Base-by-base conservation (phyloP, 306 rosid genomes). In the Cucurbita ficifolia region DNA sequence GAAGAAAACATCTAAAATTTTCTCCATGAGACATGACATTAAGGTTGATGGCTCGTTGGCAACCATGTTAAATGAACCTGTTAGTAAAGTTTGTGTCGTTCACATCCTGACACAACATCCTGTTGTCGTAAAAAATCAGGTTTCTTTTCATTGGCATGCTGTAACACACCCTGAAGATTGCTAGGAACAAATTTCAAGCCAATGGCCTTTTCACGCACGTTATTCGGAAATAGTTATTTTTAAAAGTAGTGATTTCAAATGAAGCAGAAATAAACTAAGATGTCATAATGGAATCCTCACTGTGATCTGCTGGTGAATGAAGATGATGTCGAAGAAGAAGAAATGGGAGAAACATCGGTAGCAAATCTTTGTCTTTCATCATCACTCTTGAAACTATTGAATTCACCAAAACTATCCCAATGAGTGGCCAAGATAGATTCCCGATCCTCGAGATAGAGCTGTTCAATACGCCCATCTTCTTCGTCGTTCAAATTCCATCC, bases 401-500 rank as follows among this genome's bases (percentile, higher is more conserved):
- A 63, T n/a, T 67, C 74, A 62, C 35, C 65, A 83, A 79, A 49
- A 72, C 51, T 21, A 18, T 52, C 76, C 63, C 16, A 38, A 49
- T 39, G 71, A 9, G 35, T 18, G 24, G 49, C 73, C 24, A 55
- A 18, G 5, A 46, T 7, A 1, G 77, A 60, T 18, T 50, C 64
- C 69, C 40, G 51, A 33, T 24, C 55, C 22, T 67, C 48, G 13
- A 61, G 54, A 6, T 22, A 36, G 48, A 63, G 76, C 1, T 57
- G 77, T 58, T 29, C 75, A 14, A 55, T 16, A 19, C 55, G 63
- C 29, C 36, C 79, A 56, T 69, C 74, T 0, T 76, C 84, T 22
- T 79, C 81, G 9, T 76, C 80, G 76, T 81, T 78, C 81, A 77
- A 78, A 86, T 88, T 84, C 99, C 97, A 95, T 50, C 97, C 97